Base-by-base conservation (phyloP, 2,329 filamentous ascomycete species). In the Achaetomium macrosporum region DNA sequence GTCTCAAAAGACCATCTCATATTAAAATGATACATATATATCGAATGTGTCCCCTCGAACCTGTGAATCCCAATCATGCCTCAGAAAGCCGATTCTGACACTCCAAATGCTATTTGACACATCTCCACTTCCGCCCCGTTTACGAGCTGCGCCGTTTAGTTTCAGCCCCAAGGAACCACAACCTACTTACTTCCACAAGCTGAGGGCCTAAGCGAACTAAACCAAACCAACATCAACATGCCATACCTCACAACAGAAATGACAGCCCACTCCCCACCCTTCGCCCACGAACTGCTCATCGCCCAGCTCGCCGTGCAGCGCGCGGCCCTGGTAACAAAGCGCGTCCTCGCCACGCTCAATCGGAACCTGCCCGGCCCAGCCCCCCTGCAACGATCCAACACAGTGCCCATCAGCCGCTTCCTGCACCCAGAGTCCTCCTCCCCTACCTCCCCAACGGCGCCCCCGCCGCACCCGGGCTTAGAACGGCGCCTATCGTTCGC, bases 271-370 rank as follows among this genome's bases (percentile, higher is more conserved):
- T 74, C 80, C 54, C 88, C 95, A 93, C 76, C 55, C 87, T 95
- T 93, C 76, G 75, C 80, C 54, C 82, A 84, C 59, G 91, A 96
- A 75, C 83, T 93, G 63, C 77, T 85, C 65, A 80, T 95, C 51
- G 91, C 91, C 57, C 85, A 92, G 68, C 82, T 96, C 41, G 90
- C 91, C 57, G 91, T 96, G 53, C 90, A 95, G 74, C 83, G 91
- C 59, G 91, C 77, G 47, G 65, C 75, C 54, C 71, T 77, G 60
- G 74, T 78, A 50, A 79, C 77, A 59, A 76, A 76, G 66, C 69
- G 71, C 36, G 76, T 79, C 63, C 79, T 79, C 66, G 47, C 47
- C 17, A 42, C 8, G 12, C 25, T n/a, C 37, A 19, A n/a, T n/a
- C n/a, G n/a, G n/a, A n/a, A 33, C 39, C 40, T 12, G n/a, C 46